phyloP scores from a whole-genome alignment of 2,329 filamentous ascomycete genomes.

The Trichoderma arundinaceum region DNA sequence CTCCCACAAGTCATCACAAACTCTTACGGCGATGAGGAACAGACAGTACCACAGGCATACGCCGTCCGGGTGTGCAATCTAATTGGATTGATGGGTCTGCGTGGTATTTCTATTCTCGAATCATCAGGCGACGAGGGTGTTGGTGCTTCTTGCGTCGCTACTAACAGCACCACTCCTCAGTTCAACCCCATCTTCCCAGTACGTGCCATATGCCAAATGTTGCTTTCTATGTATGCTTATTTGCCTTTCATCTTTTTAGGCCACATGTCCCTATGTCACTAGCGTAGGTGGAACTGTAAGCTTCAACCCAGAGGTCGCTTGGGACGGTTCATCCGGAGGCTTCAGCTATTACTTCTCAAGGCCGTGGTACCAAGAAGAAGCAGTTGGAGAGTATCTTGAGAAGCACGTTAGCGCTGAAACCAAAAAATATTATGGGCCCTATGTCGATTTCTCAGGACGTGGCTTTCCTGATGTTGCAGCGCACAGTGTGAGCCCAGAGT shows the following conservation, averaged over 20 bases:
- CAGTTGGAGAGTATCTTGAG: conserved; percentile 51
- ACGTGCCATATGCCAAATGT: not conserved
- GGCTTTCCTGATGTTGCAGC: conserved; percentile 54
- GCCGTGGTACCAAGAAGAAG: conserved; percentile 52
- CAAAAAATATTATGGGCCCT: conserved; percentile 46
- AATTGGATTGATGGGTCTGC: conserved; percentile 58
- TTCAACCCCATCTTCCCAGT: conserved; percentile 49
- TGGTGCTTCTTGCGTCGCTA: conserved; percentile 45
- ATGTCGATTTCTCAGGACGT: conserved; percentile 48
- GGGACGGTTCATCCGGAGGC: conserved; percentile 55
- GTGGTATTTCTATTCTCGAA: conserved; percentile 58
- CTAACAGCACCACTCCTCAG: conserved; percentile 46
- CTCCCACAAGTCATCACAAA: conserved; percentile 63
- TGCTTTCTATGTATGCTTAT: not conserved
- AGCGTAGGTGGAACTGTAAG: conserved; percentile 57
- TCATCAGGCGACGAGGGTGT: conserved; percentile 59
- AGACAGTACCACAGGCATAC: conserved; percentile 57
- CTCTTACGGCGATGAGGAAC: conserved; percentile 65
- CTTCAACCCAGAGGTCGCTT: conserved; percentile 47
- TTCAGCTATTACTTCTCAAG: conserved; percentile 59
- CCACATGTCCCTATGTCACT: conserved; percentile 53
- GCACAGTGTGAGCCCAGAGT: conserved; percentile 60
- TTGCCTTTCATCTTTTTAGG: conserved; percentile 33
- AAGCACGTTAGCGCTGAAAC: conserved; percentile 49
- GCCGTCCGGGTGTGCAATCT: conserved; percentile 58